These are phyloP conservation scores for Aspergillus avenaceus DNA, from an alignment of 495 filamentous ascomycete species.

Conservation along the genomic window DNA sequence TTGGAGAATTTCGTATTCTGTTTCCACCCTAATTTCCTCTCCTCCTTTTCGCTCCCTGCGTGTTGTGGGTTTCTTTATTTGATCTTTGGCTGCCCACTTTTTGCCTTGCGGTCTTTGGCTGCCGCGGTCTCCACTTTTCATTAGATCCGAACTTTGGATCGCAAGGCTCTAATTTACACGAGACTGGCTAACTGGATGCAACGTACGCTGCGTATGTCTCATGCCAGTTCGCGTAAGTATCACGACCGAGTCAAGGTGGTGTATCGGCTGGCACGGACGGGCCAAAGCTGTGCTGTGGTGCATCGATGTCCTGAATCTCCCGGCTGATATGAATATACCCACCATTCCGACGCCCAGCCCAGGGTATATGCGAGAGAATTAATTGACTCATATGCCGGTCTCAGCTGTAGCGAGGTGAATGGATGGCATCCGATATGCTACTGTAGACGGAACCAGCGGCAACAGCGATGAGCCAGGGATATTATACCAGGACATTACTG, in stretches of 20 bases:
- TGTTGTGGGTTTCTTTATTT: not conserved
- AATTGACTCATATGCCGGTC: not conserved
- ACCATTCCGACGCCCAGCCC: not conserved
- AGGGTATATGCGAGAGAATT: not conserved
- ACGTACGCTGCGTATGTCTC: not conserved
- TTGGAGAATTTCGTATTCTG: too few species aligned
- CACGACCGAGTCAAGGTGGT: not conserved
- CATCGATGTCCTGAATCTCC: not conserved
- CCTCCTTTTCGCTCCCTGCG: not conserved
- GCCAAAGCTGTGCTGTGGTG: not conserved
- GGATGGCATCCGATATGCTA: not conserved
- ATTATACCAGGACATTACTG: too few species aligned
- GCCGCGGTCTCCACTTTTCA: constrained; percentile 13
- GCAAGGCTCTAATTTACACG: constrained; percentile 12
- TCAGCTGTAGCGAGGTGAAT: not conserved
- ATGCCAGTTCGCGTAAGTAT: not conserved
- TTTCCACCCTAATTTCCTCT: not conserved
- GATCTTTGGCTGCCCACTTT: not conserved
- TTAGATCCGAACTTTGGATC: constrained; percentile 7
- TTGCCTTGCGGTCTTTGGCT: constrained; percentile 3
- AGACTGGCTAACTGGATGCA: constrained; percentile 7
- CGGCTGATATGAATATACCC: not conserved
- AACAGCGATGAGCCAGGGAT: too few species aligned
- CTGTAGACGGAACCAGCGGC: too few species aligned
- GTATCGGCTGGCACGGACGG: not conserved